Base-by-base conservation (phyloP, 2,329 filamentous ascomycete species). In the Xylaria sp. region DNA sequence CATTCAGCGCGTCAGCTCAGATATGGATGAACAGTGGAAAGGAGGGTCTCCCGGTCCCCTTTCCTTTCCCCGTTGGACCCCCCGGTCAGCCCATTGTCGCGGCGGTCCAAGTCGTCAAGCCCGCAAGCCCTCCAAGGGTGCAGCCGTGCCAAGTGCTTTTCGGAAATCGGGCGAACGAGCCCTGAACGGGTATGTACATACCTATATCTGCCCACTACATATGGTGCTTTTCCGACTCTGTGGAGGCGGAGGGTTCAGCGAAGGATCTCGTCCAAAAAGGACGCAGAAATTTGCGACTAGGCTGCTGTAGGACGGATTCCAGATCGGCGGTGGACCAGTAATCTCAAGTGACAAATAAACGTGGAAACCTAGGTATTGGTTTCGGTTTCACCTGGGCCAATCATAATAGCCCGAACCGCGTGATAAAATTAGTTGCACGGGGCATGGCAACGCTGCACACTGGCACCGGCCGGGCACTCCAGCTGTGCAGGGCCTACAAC, bases 301-400 rank as follows among this genome's bases (percentile, higher is more conserved):
- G n/a, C n/a, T n/a, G n/a, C n/a, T n/a, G n/a, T n/a, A n/a, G 29
- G 44, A 50, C 46, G 51, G 51, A 51, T 54, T n/a, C 54, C 49
- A 61, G 56, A 61, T 58, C 51, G 48, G 56, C 50, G 22, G 55
- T 60, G 60, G 60, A 44, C 57, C 50, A 58, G 59, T 59, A 63
- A 61, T 63, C 57, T 61, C 57, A 29, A 56, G 48, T 54, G 54
- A 54, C 60, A 60, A 63, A 63, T 63, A 57, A 63, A 54, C 61
- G 55, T 58, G 51, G 59, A 45, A 34, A 34, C 5, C 29, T 34
- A 34, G 29, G 29, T 13, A 13, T 11, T 34, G 29, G 29, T 47
- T 7, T 49, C 29, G 45, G 37, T 34, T 54, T 39, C 29, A 41
- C 2, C 22, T 16, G 19, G 26, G 7, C 61, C 61, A 63, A 63